Evolutionary conservation across 2,329 filamentous ascomycete genomes (phyloP), one percentile per base, ranked within the genome.

Genomic region (Microsporum canis): DNA sequence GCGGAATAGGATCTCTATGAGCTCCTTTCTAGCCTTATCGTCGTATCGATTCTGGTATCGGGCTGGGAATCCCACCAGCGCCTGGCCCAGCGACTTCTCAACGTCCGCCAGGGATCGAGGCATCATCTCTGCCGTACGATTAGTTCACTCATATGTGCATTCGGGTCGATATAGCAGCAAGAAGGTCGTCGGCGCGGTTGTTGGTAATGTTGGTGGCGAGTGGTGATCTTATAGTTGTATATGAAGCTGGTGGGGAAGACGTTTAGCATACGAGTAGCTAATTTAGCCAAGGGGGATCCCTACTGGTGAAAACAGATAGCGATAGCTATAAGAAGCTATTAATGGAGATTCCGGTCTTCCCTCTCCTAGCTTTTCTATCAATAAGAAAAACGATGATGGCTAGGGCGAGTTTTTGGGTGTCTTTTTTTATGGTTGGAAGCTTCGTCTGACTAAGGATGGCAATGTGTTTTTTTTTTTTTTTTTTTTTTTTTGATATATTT

Each of bases 81-180:
- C 85, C 73, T 88, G 84, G 73, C 88, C 91, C 76, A 97, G 88
- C 79, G 88, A 85, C 76, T 82, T 86, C 80, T 96, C 91, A 68
- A 80, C 77, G 69, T 76, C 73, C n/a, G 51, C 51, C 12, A 55
- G 33, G 63, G 78, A 76, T 65, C 56, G 56, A 58, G 36, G 36
- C 56, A 58, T 58, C 14, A 29, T 58, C 29, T 55, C 33, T 23
- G 33, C 14, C 12, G 29, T 36, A 5, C 14, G 51, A 6, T n/a
- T n/a, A 36, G 51, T 4, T 31, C 10, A 36, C 51, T 8, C 51
- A 55, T 55, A 55, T 36, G 33, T 31, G 51, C 51, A 23, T 34
- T 36, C 14, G 31, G 17, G 14, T 12, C 10, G 51, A 36, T 17
- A 38, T 3, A 34, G 51, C 8, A 36, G 12, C 31, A 23, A 36